Conservation (phyloP, 169 alveolate genomes). For the Eimeria praecox region DNA sequence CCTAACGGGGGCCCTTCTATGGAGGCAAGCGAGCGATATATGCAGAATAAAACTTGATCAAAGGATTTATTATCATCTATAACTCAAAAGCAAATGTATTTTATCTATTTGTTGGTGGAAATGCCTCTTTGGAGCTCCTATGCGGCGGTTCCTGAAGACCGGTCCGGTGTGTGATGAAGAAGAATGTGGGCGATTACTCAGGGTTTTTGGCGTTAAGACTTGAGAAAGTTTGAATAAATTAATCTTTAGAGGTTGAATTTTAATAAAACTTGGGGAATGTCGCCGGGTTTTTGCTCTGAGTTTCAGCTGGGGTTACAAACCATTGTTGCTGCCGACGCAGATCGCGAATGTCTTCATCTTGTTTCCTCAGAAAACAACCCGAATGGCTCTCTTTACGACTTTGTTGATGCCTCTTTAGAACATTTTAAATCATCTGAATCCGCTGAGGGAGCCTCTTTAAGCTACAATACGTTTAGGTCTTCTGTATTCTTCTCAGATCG, state of each 20-base stretch:
- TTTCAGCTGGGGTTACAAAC: slow-evolving; percentile 55
- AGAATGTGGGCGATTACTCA: not conserved
- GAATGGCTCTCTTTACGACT: not conserved
- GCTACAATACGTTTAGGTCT: not conserved
- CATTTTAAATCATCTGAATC: not conserved
- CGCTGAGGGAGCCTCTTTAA: not conserved
- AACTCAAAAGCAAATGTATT: not conserved
- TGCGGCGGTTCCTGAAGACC: not conserved
- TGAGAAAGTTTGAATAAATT: not conserved
- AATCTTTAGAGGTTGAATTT: not conserved
- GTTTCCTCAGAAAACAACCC: not conserved
- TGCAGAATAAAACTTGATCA: not conserved
- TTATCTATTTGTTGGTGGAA: not conserved
- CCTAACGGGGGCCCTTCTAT: not conserved
- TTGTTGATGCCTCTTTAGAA: not conserved
- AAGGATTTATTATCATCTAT: not conserved
- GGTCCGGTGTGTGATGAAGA: slow-evolving; percentile 4
- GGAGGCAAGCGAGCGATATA: not conserved
- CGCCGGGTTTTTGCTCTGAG: slow-evolving; percentile 47
- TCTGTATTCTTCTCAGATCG: not conserved
- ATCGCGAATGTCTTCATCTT: not conserved
- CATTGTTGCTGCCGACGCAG: slow-evolving; percentile 47
- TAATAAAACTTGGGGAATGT: not conserved
- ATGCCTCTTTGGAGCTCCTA: not conserved
- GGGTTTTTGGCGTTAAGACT: too few relatives aligned